Conservation (phyloP, 1,284 basidiomycete species). For the Somion occarium region DNA sequence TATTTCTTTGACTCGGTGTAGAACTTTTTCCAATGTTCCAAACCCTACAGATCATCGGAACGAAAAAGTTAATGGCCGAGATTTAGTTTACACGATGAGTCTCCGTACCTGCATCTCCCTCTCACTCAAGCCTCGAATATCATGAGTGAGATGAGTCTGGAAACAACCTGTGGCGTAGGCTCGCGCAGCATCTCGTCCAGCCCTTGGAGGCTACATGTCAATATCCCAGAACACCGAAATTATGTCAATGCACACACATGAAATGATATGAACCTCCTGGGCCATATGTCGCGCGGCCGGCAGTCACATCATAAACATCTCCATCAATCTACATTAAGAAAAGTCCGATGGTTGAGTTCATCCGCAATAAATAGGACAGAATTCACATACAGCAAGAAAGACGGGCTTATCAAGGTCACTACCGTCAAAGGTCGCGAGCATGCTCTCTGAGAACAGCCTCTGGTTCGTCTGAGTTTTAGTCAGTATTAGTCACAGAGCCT, state of each 20-base stretch:
- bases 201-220: slow-evolving; percentile 50
- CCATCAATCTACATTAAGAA: slow-evolving; percentile 67
- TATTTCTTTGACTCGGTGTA: slow-evolving; percentile 80
- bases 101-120: slow-evolving; percentile 59
- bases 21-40: slow-evolving; percentile 87
- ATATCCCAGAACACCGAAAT: too few relatives aligned
- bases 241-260: slow-evolving; percentile 52
- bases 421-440: slow-evolving; percentile 77
- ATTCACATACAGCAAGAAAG: slow-evolving; percentile 72
- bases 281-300: slow-evolving; percentile 78
- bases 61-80: neutral
- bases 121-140: slow-evolving; percentile 75
- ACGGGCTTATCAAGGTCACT: slow-evolving; percentile 63
- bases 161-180: slow-evolving; percentile 94
- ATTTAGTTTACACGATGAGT: neutral
- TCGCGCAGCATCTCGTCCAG: slow-evolving; percentile 83
- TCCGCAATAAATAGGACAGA: slow-evolving; percentile 15
- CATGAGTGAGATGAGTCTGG: slow-evolving; percentile 84
- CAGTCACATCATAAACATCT: slow-evolving; percentile 88
- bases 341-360: slow-evolving; percentile 14
- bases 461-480: slow-evolving; percentile 54
- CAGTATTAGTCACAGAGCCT: too few relatives aligned
- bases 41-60: slow-evolving; percentile 40
- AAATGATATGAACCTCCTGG: slow-evolving; percentile 83
- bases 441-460: slow-evolving; percentile 67